A percentile compares a stretch with the other conserved stretches of the same genome.
Evolutionary conservation across 768 basidiomycete species (phyloP).

Genomic region (Boletus reticulatus): DNA sequence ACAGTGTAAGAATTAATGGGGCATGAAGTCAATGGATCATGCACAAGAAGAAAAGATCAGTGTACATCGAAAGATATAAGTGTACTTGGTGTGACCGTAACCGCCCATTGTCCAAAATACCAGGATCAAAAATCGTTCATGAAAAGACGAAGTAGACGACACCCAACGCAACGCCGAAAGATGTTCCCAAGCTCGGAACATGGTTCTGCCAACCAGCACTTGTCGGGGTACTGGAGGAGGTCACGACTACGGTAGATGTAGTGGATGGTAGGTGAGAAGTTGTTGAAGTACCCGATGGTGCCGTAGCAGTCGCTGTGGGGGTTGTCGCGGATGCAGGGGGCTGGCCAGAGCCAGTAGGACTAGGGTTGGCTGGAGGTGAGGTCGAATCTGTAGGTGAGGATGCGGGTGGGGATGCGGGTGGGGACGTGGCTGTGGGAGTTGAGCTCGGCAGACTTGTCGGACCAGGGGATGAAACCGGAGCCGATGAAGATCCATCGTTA

Average conservation of each 20-base stretch:
- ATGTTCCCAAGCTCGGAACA: constrained; percentile 10
- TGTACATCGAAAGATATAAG: constrained; percentile 11
- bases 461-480: constrained; percentile 7
- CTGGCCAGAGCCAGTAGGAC: not conserved
- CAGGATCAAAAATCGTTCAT: constrained; percentile 12
- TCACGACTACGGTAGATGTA: constrained; percentile 3
- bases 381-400: not conserved
- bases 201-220: constrained; percentile 27
- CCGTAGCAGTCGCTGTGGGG: not conserved
- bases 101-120: constrained; percentile 9
- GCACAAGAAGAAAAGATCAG: constrained; percentile 13
- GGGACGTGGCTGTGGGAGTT: not conserved
- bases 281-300: not conserved
- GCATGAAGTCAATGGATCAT: constrained; percentile 6
- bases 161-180: constrained; percentile 16
- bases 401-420: constrained; percentile 1
- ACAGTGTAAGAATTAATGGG: constrained; percentile 4
- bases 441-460: constrained; percentile 3
- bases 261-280: not conserved
- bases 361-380: not conserved
- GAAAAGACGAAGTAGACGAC: constrained; percentile 18
- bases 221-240: constrained; percentile 4
- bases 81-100: constrained; percentile 4
- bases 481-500: constrained; percentile 54
- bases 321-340: not conserved